Evolutionary conservation across 768 basidiomycete genomes (phyloP), one percentile per base, ranked within the genome.

Genomic region (Myochromella boudieri): DNA sequence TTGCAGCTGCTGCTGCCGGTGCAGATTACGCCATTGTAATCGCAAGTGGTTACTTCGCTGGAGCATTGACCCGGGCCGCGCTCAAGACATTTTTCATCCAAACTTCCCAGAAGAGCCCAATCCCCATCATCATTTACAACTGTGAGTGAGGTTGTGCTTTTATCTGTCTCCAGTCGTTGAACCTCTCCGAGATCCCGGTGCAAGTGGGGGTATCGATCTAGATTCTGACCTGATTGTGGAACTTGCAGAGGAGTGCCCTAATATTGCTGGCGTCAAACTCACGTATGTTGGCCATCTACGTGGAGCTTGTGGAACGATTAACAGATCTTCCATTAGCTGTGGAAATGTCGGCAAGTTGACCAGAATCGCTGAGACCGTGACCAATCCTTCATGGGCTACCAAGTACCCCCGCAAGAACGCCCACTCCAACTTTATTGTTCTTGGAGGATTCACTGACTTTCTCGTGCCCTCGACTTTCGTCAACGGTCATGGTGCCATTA

Each of bases 331-430:
- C 14, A 31, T 20, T 55, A 91, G 89, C 33, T 95, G 94, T 59
- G 92, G 89, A 22, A 91, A 88, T 59, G 90, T 97, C 52, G 94
- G 93, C 39, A 95, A 95, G 67, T 75, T 95, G 56, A 89, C 90
- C 22, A 79, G 93, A 56, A 87, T 95, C 53, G 82, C 85, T 39
- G 84, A 84, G 34, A 70, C 75, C 8, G 79, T 89, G 6, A 77
- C 86, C 11, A 68, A 70, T 26, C 62, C 78, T 6, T 62, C 69
- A 4, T 93, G 92, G 67, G 52, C 66, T 14, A 61, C 74, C 22
- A 59, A 67, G 26, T 71, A 85, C 66, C 89, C 91, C 34, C 84
- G 90, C 61, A 84, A 80, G 68, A 79, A 81, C 59, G 59, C 71
- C 17, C 66, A 74, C 22, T 78, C 80, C 0, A 84, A 85, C 14